Evolutionary conservation across 108 stramenopile species (phyloP).

Genomic region (Licmophora abbreviata): DNA sequence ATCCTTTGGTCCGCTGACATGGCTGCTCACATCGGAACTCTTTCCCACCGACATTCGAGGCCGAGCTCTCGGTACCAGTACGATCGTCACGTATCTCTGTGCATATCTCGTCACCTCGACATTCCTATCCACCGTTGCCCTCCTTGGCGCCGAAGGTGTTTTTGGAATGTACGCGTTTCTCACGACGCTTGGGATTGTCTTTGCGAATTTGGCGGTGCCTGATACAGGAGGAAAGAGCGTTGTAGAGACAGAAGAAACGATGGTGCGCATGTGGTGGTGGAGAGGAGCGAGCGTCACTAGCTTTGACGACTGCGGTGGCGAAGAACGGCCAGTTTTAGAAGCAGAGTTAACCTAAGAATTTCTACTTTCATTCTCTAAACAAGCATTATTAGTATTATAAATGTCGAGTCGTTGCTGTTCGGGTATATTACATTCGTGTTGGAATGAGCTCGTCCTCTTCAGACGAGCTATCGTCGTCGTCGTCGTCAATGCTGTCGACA

Average conservation of each 20-base stretch:
- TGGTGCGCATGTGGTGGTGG: slow-evolving; percentile 54
- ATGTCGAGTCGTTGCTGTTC: too few species aligned
- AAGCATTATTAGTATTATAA: too few species aligned
- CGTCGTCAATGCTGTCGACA: too few species aligned
- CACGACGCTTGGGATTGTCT: slow-evolving; percentile 31
- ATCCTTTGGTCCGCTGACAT: slow-evolving; percentile 60
- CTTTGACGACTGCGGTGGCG: too few species aligned
- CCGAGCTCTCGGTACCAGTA: slow-evolving; percentile 50
- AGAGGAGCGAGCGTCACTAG: too few species aligned
- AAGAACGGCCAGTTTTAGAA: too few species aligned
- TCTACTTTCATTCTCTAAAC: too few species aligned
- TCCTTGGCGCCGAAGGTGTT: slow-evolving; percentile 25
- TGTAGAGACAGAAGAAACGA: slow-evolving; percentile 30
- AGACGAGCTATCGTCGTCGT: too few species aligned
- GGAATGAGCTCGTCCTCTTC: too few species aligned
- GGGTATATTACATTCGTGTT: too few species aligned
- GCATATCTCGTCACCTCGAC: slow-evolving; percentile 50
- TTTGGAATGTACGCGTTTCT: slow-evolving; percentile 47
- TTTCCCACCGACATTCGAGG: slow-evolving; percentile 66
- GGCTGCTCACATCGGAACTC: slow-evolving; percentile 61
- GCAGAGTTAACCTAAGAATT: too few species aligned
- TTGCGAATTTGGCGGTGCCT: slow-evolving; percentile 51
- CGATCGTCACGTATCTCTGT: slow-evolving; percentile 45
- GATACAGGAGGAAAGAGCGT: slow-evolving; percentile 51
- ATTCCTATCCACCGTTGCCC: slow-evolving; percentile 33